These are phyloP conservation scores for Phytopythium litorale DNA, from an alignment of 352 stramenopile genomes.

Conservation along the genomic window DNA sequence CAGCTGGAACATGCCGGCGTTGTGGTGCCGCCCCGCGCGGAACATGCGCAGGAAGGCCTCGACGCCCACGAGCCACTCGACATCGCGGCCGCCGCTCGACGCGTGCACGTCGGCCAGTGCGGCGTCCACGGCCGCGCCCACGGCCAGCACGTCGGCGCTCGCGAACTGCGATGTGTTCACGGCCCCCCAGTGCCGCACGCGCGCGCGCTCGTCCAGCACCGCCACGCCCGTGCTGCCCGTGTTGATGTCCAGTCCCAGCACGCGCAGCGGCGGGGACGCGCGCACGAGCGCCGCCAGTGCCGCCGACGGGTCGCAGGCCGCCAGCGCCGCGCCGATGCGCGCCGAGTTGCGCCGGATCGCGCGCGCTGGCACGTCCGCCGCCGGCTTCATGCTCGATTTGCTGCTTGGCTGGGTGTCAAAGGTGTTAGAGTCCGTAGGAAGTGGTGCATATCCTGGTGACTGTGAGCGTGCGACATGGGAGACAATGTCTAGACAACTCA, in stretches of 20 bases:
- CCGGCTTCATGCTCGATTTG: not conserved
- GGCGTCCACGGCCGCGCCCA: constrained; percentile 47
- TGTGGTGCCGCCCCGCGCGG: constrained; percentile 68
- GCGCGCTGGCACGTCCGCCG: not conserved
- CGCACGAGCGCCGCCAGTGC: constrained; percentile 21
- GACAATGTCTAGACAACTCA: not conserved
- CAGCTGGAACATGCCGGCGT: constrained; percentile 82
- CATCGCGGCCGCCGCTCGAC: constrained; percentile 10
- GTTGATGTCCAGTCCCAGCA: constrained; percentile 83
- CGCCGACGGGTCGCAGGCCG: constrained; percentile 20
- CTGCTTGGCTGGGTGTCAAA: not conserved
- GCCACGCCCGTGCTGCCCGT: constrained; percentile 79
- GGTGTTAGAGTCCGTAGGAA: not conserved
- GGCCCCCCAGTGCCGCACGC: constrained; percentile 53
- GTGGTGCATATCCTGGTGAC: not conserved
- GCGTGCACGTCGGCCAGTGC: constrained; percentile 29
- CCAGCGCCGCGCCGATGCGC: constrained; percentile 55
- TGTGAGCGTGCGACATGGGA: not conserved
- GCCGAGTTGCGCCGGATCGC: constrained; percentile 35
- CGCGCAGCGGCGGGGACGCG: constrained; percentile 31
- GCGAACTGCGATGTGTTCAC: constrained; percentile 55
- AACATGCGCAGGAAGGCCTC: constrained; percentile 88
- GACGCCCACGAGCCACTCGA: constrained; percentile 69
- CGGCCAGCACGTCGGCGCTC: constrained; percentile 63
- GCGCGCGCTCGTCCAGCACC: constrained; percentile 50